Base-by-base conservation (phyloP, 208 protist species). In the Strigomonas culicis region DNA sequence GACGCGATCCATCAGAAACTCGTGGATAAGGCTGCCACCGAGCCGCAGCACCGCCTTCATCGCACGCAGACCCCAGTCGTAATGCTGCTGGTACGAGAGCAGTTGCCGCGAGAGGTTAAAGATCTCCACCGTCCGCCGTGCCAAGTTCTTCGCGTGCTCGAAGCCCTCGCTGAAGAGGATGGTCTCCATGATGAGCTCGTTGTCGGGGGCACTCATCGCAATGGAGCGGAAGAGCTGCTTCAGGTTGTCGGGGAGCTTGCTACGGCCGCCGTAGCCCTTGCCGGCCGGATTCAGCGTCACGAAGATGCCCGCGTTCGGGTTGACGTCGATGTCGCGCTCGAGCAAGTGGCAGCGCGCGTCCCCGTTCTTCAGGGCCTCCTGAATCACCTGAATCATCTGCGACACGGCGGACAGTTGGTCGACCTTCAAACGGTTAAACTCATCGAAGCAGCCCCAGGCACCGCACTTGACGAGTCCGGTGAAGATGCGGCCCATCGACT, bases 391-490 rank as follows among this genome's bases (percentile, higher is more conserved):
- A 79, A 99, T 99, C 94, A 99, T 98, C 77, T 99, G 96, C 28
- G 97, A 99, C 15, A 99, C 84, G 7, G 98, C 98, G 1, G 98
- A 99, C 15, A 99, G 83, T 74, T 99, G 97, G 72, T 99, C 98
- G 57, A 98, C 93, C 75, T 99, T 98, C 28, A 99, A 83, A 27
- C 98, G 92, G 77, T 99, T 99, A 88, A 99, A 99, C 85, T 99
- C 98, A 80, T 99, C 98, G 75, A 99, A 99, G 85, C 98, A 99
- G 24, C 98, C 98, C 98, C 98, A 99, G 43, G 98, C 98, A 10
- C 98, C 98, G 67, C 97, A 98, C 77, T 99, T 99, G 43, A 99
- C 97, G n/a, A 99, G 83, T 8, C 98, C 98, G 27, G 93, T 98
- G 82, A 99, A 99, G 74, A 99, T 99, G 63, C 98, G 84, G 8